A percentile compares a stretch with the other conserved stretches of the same genome.
phyloP scores from a whole-genome alignment of 257 asterid species.

The Lycium barbarum region DNA sequence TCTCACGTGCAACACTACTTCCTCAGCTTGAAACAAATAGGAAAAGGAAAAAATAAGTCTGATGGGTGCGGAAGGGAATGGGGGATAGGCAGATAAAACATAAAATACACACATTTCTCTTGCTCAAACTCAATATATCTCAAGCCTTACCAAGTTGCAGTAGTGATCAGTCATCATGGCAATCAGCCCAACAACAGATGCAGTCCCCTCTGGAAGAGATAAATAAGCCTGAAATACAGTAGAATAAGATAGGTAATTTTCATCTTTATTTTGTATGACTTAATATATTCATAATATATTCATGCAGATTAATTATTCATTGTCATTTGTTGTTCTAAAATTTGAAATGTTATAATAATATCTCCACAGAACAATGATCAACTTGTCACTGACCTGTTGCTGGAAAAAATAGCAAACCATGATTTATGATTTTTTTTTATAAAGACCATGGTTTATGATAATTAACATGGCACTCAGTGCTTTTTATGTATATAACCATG shows the following conservation, averaged over 20 bases:
- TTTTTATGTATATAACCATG: neutral
- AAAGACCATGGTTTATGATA: neutral
- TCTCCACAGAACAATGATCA: neutral
- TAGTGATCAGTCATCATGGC: constrained; percentile 99
- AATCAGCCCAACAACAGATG: constrained; percentile 83
- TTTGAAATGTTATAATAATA: neutral
- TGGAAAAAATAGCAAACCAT: neutral
- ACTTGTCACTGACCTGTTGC: neutral
- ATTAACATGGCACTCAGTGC: neutral
- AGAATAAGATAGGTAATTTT: constrained; percentile 26
- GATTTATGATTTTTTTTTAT: constrained; percentile 6
- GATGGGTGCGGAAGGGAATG: neutral
- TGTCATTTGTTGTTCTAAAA: neutral
- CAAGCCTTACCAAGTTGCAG: constrained; percentile 71
- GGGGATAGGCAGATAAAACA: neutral
- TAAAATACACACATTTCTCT: neutral
- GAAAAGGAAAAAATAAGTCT: neutral
- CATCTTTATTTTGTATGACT: neutral
- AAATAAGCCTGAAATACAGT: constrained; percentile 79
- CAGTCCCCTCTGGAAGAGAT: constrained; percentile 96
- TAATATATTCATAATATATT: constrained; percentile 10
- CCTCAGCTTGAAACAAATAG: neutral
- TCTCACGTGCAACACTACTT: constrained; percentile 6
- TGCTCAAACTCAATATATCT: constrained; percentile 31
- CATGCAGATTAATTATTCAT: neutral